Percentiles rank a stretch among this genome's conserved stretches.
phyloP scores from a whole-genome alignment of 192 early-diverging fungal genomes.

The Lobosporangium transversale region DNA sequence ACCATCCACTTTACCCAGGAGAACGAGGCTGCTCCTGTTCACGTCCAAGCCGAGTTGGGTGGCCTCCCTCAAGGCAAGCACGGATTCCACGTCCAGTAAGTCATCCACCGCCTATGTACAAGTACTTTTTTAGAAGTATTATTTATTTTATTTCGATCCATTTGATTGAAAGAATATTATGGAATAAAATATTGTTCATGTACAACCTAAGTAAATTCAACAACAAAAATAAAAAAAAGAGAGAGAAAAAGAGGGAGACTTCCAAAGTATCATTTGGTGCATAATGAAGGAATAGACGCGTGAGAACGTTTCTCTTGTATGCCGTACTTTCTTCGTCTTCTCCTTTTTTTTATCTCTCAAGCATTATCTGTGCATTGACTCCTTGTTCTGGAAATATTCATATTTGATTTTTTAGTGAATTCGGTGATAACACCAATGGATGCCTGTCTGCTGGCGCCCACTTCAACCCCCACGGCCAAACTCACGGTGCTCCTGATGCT shows the following conservation, averaged over 20 bases:
- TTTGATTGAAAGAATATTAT: too few relatives aligned
- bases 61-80: constrained; percentile 78
- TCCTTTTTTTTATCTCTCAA: not conserved
- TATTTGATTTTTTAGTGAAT: too few relatives aligned
- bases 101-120: not conserved
- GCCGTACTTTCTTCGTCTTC: not conserved
- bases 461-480: constrained; percentile 83
- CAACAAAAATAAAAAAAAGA: too few relatives aligned
- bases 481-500: constrained; percentile 81
- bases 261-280: too few relatives aligned
- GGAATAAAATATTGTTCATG: too few relatives aligned
- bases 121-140: not conserved
- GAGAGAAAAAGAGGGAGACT: too few relatives aligned
- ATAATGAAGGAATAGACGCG: constrained; percentile 4
- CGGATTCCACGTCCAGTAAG: constrained; percentile 90
- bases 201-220: too few relatives aligned
- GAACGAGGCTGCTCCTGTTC: constrained; percentile 61
- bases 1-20: constrained; percentile 79
- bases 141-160: too few relatives aligned
- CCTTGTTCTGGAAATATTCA: too few relatives aligned
- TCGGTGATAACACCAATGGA: constrained; percentile 84
- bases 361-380: not conserved
- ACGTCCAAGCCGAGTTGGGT: constrained; percentile 65
- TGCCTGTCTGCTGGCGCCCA: constrained; percentile 89
- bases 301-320: constrained; percentile 12